Base-by-base conservation (phyloP, 495 filamentous ascomycete genomes). In the Aspergillus steynii region DNA sequence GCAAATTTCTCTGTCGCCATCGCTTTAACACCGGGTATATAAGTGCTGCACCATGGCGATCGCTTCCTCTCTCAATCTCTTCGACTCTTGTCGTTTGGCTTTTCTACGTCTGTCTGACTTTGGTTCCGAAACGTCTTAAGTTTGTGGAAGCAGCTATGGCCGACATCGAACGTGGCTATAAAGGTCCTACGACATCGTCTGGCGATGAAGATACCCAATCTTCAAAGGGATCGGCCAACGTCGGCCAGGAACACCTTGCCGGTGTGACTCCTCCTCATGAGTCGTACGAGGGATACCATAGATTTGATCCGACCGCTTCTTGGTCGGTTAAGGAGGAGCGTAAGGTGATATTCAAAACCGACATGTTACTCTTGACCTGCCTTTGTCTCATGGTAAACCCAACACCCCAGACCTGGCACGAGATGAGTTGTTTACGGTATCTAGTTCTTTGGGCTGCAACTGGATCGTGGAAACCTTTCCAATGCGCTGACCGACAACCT, bases 401-500 rank as follows among this genome's bases (percentile, higher is more conserved):
- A 15, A 27, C 26, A 12, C 20, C 14, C 7, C 5, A 49, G 47
- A n/a, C 15, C 15, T 49, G 3, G 47, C 42, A 9, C 29, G 7
- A 15, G 53, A 4, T 31, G 28, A 25, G 15, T 27, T 5, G 20
- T 45, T 57, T 15, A 57, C 25, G 26, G 1, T 42, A 50, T 26
- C 2, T 56, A 67, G 81, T 85, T 85, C 63, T 84, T 84, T 55
- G 78, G 77, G 1, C 71, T 86, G 1, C 82, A 86, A 65, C 74
- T 85, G 29, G 84, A 86, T 61, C 77, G 84, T 0, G 80, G 77
- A 14, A 86, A 86, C 53, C 67, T 86, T 2, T 66, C 72, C 0
- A 78, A 86, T 47, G 83, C 83, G 14, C 61, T 85, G 29, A 74
- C 83, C 0, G 83, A 85, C 61, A 80, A 82, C 51, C 67, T 86